A percentile compares a stretch with the other conserved stretches of the same genome.
Evolutionary conservation across 106 monocot genomes (phyloP).

Genomic region (Agapanthus africanus): DNA sequence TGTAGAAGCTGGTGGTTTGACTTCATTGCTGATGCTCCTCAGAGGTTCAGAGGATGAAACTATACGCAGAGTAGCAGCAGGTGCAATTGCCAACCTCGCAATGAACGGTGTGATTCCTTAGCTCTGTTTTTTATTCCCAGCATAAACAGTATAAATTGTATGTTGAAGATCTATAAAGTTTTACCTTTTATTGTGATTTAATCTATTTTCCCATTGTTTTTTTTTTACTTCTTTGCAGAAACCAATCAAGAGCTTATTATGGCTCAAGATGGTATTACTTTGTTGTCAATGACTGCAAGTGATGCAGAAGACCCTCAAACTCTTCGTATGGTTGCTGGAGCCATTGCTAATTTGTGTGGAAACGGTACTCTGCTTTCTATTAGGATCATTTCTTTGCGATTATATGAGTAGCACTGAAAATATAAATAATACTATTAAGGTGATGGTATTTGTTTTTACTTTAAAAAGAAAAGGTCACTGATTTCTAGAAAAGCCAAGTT

Average conservation of each 20-base stretch:
- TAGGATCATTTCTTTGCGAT: not conserved
- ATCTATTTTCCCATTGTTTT: no score
- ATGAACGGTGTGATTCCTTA: conserved; percentile 73
- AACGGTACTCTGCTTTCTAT: conserved; percentile 48
- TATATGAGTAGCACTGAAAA: no score
- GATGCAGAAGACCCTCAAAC: conserved; percentile 97
- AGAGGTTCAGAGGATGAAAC: conserved; percentile 95
- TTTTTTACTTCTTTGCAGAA: no score
- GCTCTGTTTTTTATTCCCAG: not conserved
- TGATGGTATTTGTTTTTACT: no score
- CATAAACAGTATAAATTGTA: not conserved
- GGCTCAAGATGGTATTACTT: conserved; percentile 75
- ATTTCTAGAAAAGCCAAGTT: no score
- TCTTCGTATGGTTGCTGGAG: conserved; percentile 98
- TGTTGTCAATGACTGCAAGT: conserved; percentile 72
- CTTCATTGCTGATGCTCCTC: conserved; percentile 82
- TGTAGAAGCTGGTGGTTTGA: conserved; percentile 96
- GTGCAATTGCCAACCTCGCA: conserved; percentile 98
- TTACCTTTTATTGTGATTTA: no score
- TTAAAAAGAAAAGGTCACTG: no score
- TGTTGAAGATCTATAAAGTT: not conserved
- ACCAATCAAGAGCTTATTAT: conserved; percentile 93
- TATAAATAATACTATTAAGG: no score
- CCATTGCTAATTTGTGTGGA: conserved; percentile 95
- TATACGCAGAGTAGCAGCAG: conserved; percentile 88